A percentile compares a stretch with the other conserved stretches of the same genome.
Conservation (phyloP, 768 basidiomycete genomes). For the Suillus subaureus region DNA sequence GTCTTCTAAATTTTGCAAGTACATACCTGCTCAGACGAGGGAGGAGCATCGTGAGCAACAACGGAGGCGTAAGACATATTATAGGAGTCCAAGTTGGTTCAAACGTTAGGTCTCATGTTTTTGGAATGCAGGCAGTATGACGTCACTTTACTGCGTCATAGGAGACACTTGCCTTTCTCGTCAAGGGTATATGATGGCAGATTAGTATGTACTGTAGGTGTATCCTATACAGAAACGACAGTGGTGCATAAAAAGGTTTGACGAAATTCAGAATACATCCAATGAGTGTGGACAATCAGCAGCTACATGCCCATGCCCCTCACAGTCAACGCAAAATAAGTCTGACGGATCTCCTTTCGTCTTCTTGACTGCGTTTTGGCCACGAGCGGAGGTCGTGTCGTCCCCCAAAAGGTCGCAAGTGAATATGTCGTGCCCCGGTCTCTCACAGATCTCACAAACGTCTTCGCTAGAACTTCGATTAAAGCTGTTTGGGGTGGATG, state of each 20-base stretch:
- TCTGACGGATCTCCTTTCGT: conserved; percentile 29
- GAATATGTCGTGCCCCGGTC: conserved; percentile 84
- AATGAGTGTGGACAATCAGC: conserved; percentile 82
- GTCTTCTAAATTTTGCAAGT: neutral
- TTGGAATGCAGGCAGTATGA: conserved; percentile 9
- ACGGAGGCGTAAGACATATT: conserved; percentile 77
- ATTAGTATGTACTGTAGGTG: conserved; percentile 16
- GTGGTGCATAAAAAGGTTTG: neutral
- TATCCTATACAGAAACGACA: conserved; percentile 9
- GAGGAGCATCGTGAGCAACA: conserved; percentile 59
- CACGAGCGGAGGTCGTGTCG: conserved; percentile 36
- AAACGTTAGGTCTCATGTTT: neutral
- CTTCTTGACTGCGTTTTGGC: conserved; percentile 17
- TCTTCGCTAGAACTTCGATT: conserved; percentile 34
- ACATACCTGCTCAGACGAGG: conserved; percentile 47
- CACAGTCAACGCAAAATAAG: conserved; percentile 82
- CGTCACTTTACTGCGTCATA: conserved; percentile 15
- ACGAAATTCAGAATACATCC: conserved; percentile 71
- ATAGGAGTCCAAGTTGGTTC: neutral
- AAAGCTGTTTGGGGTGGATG: conserved; percentile 25
- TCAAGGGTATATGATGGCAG: conserved; percentile 5
- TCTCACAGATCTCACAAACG: conserved; percentile 87
- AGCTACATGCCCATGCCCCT: conserved; percentile 74
- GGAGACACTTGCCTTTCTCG: conserved; percentile 14
- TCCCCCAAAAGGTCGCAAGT: conserved; percentile 76